Base-by-base conservation (phyloP, 805 yeast species). In the Candida rishiriensis region DNA sequence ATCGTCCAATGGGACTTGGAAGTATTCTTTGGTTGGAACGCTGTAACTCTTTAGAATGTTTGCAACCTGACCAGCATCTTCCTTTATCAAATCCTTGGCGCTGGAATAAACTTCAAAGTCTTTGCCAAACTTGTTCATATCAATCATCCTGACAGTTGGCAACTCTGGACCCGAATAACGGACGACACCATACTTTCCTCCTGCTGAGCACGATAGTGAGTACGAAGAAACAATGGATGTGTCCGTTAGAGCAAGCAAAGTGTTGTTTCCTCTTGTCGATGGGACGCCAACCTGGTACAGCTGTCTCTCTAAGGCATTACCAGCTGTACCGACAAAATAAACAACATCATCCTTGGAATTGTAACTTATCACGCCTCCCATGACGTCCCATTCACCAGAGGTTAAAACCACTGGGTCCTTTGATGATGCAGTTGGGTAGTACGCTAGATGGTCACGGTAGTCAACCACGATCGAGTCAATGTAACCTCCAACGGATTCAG, bases 361-460 rank as follows among this genome's bases (percentile, higher is more conserved):
- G 55, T 69, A 81, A 0, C 70, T 72, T 1, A 75, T 55, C 9
- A 73, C 75, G 8, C 75, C 72, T 18, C 70, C 71, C 21, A 76
- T 71, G 31, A 76, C 72, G 54, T 78, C 83, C 75, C 75, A 77
- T 2, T 67, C 56, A 13, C 82, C 83, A 2, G 48, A 40, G 0
- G 81, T 71, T 9, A 78, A 43, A 28, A 60, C 33, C 39, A 71
- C 66, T 1, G 80, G 80, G 3, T 61, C 56, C 0, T 65, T 54
- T 30, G 73, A 58, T 5, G 64, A 56, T 1, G 75, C 70, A 2
- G 75, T 67, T 14, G 73, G 64, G 52, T 78, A 85, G 56, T 76
- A 79, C 2, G 80, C 87, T 39, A 86, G 62, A 58, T 85, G 93
- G 48, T 75, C 78, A 59, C 63, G 83, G 0, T 85, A 83, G 10